phyloP scores from a whole-genome alignment of 768 basidiomycete genomes.

The Antrodiella citrinella region DNA sequence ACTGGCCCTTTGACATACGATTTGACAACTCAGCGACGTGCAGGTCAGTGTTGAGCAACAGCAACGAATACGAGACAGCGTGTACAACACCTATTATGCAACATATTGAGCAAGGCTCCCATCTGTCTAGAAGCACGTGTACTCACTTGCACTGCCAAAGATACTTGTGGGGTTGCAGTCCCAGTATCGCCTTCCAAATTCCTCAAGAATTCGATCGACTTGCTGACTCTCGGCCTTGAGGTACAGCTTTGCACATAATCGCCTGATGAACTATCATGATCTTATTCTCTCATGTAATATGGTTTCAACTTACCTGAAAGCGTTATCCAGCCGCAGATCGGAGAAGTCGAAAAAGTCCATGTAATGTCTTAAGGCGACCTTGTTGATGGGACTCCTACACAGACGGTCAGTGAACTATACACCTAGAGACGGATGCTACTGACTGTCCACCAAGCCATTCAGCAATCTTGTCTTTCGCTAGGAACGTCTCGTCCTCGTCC shows the following conservation, averaged over 20 bases:
- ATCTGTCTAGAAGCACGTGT: neutral
- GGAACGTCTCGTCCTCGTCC: conserved; percentile 78
- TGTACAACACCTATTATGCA: conserved; percentile 77
- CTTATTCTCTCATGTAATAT: conserved; percentile 3
- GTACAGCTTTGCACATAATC: conserved; percentile 84
- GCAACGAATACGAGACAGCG: conserved; percentile 84
- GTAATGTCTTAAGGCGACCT: conserved; percentile 67
- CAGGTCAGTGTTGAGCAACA: conserved; percentile 94
- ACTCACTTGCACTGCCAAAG: conserved; percentile 82
- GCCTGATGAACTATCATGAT: conserved; percentile 33
- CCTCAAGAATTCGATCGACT: conserved; percentile 91
- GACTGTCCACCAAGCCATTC: conserved; percentile 93
- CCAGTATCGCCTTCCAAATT: conserved; percentile 86
- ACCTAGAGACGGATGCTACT: conserved; percentile 30
- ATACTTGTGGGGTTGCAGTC: conserved; percentile 76
- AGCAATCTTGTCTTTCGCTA: conserved; percentile 87
- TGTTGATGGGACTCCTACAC: conserved; percentile 67
- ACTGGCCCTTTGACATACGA: conserved; percentile 89
- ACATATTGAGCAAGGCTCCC: neutral
- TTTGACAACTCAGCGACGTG: conserved; percentile 86
- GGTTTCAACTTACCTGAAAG: conserved; percentile 67
- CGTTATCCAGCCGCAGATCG: conserved; percentile 72
- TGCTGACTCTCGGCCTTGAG: conserved; percentile 97
- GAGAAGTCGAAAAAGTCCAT: conserved; percentile 86
- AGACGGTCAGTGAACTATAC: conserved; percentile 1